These are phyloP conservation scores for Colletotrichum eremochloae DNA, from an alignment of 2,329 filamentous ascomycete genomes.

Conservation along the genomic window DNA sequence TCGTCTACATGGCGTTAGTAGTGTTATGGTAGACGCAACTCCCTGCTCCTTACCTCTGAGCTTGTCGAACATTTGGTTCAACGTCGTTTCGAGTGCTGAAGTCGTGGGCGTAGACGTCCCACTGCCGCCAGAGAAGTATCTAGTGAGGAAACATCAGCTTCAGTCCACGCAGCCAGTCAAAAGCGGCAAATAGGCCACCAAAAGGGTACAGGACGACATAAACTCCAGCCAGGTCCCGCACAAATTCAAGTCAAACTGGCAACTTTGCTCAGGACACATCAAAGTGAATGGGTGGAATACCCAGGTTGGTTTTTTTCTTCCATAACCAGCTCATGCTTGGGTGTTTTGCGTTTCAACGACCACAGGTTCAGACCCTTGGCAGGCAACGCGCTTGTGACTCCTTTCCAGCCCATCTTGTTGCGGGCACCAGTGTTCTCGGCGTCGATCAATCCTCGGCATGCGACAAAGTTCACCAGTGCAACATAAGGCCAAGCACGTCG, in stretches of 20 bases:
- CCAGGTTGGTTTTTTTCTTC: conserved; percentile 34
- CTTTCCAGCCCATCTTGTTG: conserved; percentile 55
- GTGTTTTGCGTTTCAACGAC: conserved; percentile 48
- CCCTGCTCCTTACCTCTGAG: conserved; percentile 57
- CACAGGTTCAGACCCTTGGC: conserved; percentile 51
- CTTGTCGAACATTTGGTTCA: conserved; percentile 63
- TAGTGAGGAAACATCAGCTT: conserved; percentile 39
- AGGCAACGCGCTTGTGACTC: conserved; percentile 53
- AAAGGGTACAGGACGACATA: background rate
- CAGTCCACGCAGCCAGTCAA: background rate
- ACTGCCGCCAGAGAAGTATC: conserved; percentile 49
- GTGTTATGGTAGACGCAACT: conserved; percentile 12
- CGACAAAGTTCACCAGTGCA: background rate
- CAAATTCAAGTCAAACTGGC: conserved; percentile 4
- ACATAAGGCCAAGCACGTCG: background rate
- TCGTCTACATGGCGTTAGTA: conserved; percentile 53
- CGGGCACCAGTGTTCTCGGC: conserved; percentile 2
- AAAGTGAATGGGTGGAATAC: conserved; percentile 33
- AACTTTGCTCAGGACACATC: conserved; percentile 38
- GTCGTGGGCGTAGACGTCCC: conserved; percentile 46
- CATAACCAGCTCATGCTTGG: conserved; percentile 36
- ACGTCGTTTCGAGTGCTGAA: conserved; percentile 53
- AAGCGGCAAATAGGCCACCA: background rate
- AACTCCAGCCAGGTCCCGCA: too few relatives aligned
- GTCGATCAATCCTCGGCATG: conserved; percentile 8